phyloP scores from a whole-genome alignment of 805 yeast species.

The Schizosaccharomyces cryophilus region DNA sequence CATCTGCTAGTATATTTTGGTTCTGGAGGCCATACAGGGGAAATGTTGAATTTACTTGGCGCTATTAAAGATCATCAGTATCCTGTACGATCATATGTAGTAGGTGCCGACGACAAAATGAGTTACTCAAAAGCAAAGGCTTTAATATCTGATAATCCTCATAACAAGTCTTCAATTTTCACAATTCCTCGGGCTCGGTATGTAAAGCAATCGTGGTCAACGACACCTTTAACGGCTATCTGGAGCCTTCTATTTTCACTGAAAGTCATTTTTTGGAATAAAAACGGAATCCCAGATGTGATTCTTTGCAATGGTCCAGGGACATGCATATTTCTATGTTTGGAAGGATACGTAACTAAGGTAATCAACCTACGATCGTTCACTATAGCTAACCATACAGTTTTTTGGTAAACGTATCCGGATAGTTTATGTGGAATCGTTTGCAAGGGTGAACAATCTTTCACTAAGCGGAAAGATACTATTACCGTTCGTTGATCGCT shows the following conservation, averaged over 20 bases:
- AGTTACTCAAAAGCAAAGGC: neutral
- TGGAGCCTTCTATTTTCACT: slow-evolving; percentile 16
- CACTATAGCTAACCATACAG: neutral
- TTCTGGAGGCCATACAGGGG: slow-evolving; percentile 2
- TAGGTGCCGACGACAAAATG: neutral
- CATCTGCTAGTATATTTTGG: neutral
- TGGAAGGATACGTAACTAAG: slow-evolving; percentile 28
- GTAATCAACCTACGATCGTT: slow-evolving; percentile 4
- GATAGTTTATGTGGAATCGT: slow-evolving; percentile 60
- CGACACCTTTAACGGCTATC: slow-evolving; percentile 25
- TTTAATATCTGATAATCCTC: neutral
- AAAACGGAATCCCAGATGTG: slow-evolving; percentile 17
- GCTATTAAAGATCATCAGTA: neutral
- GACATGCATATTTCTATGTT: slow-evolving; percentile 46
- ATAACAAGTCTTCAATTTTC: neutral
- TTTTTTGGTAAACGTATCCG: slow-evolving; percentile 17
- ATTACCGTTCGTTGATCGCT: slow-evolving; percentile 36
- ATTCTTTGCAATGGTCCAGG: slow-evolving; percentile 61
- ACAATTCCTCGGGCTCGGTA: slow-evolving; percentile 30
- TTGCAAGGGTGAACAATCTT: slow-evolving; percentile 54
- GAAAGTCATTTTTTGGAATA: slow-evolving; percentile 9
- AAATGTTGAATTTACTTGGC: neutral
- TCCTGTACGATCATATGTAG: neutral
- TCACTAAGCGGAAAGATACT: slow-evolving; percentile 56
- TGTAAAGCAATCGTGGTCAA: slow-evolving; percentile 29